A percentile compares a stretch with the other conserved stretches of the same genome.
Conservation (phyloP, 441 rosid species). For the Metrosideros polymorpha region DNA sequence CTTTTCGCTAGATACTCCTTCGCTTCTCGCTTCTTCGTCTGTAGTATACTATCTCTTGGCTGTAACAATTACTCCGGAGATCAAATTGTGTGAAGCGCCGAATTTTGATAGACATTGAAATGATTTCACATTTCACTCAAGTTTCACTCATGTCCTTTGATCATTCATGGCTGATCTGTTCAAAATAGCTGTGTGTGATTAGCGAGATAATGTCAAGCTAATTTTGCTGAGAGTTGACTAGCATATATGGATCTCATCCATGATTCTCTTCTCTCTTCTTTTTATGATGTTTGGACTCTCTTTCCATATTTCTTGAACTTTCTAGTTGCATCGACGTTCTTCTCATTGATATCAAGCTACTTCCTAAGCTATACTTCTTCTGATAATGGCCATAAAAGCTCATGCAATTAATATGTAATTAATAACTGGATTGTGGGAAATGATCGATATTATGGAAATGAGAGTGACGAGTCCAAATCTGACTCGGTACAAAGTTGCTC, state of each 20-base stretch:
- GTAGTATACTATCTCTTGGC: background rate
- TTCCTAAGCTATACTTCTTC: background rate
- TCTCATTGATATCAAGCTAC: background rate
- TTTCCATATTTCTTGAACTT: background rate
- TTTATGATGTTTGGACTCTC: background rate
- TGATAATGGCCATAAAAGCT: background rate
- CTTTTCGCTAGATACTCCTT: background rate
- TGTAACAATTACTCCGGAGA: background rate
- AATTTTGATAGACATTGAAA: background rate
- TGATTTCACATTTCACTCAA: background rate
- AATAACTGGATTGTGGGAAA: background rate
- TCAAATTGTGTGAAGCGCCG: background rate
- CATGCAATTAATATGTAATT: background rate
- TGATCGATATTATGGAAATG: background rate
- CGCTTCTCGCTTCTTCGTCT: background rate
- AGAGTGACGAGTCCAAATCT: background rate
- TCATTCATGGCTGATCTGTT: background rate
- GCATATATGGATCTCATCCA: background rate
- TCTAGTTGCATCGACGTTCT: background rate
- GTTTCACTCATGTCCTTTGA: background rate
- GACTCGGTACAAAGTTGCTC: background rate
- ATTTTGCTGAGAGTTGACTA: background rate
- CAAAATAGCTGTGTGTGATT: background rate
- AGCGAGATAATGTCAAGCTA: background rate
- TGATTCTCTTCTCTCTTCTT: background rate